Base-by-base conservation (phyloP, 2,329 filamentous ascomycete genomes). In the Phialocephala sp. region DNA sequence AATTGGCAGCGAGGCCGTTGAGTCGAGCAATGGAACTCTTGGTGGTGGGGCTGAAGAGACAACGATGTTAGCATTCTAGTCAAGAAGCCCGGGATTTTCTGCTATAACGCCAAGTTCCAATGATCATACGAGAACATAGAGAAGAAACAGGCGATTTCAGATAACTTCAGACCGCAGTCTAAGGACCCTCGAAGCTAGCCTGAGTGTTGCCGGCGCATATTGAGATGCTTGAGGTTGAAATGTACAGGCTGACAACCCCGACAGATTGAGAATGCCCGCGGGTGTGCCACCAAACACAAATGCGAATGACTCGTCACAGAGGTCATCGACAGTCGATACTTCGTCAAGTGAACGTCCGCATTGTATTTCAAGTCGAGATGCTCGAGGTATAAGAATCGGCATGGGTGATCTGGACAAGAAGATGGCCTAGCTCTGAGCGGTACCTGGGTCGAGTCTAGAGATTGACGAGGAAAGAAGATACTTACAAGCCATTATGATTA, bases 1-100 rank as follows among this genome's bases (percentile, higher is more conserved):
- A 76, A 87, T 83, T 80, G 86, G 84, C 79, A 88, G 83, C 74
- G 84, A 82, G 76, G 87, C 84, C 80, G 84, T 84, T 81, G 86
- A 87, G 74, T 79, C 77, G 83, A 90, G 87, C 77, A 83, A 85
- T 81, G 83, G 84, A 79, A 83, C 83, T 81, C 86, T 84, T 80
- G 83, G 81, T 71, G 69, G 72, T 69, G 83, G 85, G 83, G 84
- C 85, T 87, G 84, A 20, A 35, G 75, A 77, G 80, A 80, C 78
- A 78, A 78, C 77, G 77, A 80, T 77, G 79, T 85, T 80, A 85
- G 83, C 76, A 75, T 66, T 69, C 61, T 68, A 65, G 59, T 65
- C 58, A 63, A 62, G 63, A 72, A 65, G 64, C 50, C 62, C 67
- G 60, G 60, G 52, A 66, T 56, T 61, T 67, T 68, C 67, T 62